Conservation (phyloP, 108 stramenopile species). For the Thalassiosira profunda region DNA sequence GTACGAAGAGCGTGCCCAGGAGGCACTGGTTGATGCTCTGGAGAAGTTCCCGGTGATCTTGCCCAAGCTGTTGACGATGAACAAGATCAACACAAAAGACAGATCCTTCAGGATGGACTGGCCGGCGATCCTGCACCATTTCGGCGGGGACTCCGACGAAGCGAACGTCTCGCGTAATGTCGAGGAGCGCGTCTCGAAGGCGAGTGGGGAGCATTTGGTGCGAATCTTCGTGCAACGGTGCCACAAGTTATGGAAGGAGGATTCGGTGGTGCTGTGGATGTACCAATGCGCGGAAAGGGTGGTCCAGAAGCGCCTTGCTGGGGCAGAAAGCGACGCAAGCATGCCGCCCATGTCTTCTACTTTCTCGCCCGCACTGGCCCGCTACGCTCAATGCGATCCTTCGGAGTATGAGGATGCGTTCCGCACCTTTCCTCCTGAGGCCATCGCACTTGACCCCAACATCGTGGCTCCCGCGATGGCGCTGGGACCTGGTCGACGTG, state of each 20-base stretch:
- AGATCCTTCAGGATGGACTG: constrained; percentile 50
- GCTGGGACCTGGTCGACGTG: constrained; percentile 67
- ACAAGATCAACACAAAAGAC: constrained; percentile 30
- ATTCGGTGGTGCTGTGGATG: constrained; percentile 38
- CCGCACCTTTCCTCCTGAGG: constrained; percentile 77
- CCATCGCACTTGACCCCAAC: constrained; percentile 73
- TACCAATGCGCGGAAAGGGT: constrained; percentile 29
- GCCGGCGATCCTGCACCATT: constrained; percentile 28
- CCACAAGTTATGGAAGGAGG: constrained; percentile 44
- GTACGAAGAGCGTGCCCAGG: too few species aligned
- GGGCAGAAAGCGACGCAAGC: too few species aligned
- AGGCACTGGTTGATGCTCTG: constrained; percentile 38
- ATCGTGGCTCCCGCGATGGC: constrained; percentile 75
- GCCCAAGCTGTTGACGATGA: constrained; percentile 40
- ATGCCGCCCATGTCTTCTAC: constrained; percentile 27
- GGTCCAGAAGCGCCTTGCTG: constrained; percentile 10
- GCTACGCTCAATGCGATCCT: constrained; percentile 69
- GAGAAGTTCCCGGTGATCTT: constrained; percentile 31
- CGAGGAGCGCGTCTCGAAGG: constrained; percentile 17
- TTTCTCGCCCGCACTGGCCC: constrained; percentile 55
- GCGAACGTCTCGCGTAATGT: neutral
- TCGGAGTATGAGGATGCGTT: constrained; percentile 69
- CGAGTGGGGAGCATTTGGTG: constrained; percentile 38
- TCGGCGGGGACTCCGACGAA: constrained; percentile 3
- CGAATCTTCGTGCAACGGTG: constrained; percentile 39